phyloP scores from a whole-genome alignment of 129 eudicot genomes.

The Flaveria trinervia region DNA sequence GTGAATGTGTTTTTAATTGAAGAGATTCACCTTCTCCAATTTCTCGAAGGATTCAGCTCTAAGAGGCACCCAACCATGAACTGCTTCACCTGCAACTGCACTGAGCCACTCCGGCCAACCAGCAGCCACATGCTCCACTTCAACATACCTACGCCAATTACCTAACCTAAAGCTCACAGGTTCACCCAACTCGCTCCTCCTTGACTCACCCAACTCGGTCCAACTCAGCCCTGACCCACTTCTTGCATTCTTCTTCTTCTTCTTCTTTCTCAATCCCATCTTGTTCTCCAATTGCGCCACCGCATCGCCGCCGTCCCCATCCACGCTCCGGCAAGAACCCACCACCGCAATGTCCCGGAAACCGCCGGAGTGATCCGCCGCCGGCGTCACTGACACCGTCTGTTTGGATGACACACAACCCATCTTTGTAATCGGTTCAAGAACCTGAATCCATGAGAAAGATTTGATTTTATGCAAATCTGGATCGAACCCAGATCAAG shows the following conservation, averaged over 20 bases:
- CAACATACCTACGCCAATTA: slow-evolving; percentile 62
- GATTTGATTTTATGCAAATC: slow-evolving; percentile 14
- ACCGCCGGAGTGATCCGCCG: slow-evolving; percentile 68
- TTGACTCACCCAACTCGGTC: slow-evolving; percentile 78
- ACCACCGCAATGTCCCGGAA: slow-evolving; percentile 54
- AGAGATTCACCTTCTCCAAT: slow-evolving; percentile 68
- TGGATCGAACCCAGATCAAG: slow-evolving; percentile 47
- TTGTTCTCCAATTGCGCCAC: slow-evolving; percentile 46
- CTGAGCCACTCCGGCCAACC: slow-evolving; percentile 99
- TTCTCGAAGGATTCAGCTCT: slow-evolving; percentile 81
- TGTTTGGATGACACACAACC: slow-evolving; percentile 92
- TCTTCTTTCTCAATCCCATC: slow-evolving; percentile 26
- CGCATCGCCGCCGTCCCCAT: slow-evolving; percentile 48
- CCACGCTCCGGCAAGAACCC: slow-evolving; percentile 58
- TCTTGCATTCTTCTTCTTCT: slow-evolving; percentile 54
- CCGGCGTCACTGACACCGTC: slow-evolving; percentile 84
- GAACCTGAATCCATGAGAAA: slow-evolving; percentile 24
- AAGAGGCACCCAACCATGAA: slow-evolving; percentile 87
- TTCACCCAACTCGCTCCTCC: slow-evolving; percentile 57
- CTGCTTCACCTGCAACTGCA: slow-evolving; percentile 87
- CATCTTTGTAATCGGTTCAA: slow-evolving; percentile 39
- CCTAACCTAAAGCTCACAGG: slow-evolving; percentile 88
- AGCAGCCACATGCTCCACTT: slow-evolving; percentile 80
- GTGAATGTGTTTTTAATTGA: slow-evolving; percentile 14
- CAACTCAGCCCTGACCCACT: slow-evolving; percentile 60